These are phyloP conservation scores for Russula brevipes DNA, from an alignment of 768 basidiomycete genomes.

Conservation along the genomic window DNA sequence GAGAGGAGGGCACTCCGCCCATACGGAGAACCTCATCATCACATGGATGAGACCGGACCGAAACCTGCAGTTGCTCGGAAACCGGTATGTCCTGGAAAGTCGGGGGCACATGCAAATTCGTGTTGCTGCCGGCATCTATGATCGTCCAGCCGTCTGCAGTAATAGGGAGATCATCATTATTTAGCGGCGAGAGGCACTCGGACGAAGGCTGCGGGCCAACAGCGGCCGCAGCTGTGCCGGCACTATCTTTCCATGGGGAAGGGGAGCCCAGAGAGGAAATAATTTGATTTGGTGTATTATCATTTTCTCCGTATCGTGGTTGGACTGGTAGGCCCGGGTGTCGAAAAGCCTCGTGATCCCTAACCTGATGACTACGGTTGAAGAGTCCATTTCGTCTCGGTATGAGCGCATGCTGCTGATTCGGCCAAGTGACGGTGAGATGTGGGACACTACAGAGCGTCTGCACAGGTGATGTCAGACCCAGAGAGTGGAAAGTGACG, in stretches of 20 bases:
- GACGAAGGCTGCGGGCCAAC: constrained; percentile 13
- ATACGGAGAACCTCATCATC: neutral
- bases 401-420: constrained; percentile 41
- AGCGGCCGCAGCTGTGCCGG: constrained; percentile 4
- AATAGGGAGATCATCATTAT: neutral
- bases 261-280: neutral
- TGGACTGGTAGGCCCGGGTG: constrained; percentile 4
- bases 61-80: neutral
- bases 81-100: neutral
- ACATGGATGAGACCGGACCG: neutral
- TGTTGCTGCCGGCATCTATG: constrained; percentile 1
- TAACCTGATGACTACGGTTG: constrained; percentile 10
- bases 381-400: constrained; percentile 11
- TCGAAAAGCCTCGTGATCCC: neutral
- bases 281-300: neutral
- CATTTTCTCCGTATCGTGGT: neutral
- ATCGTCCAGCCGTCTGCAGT: constrained; percentile 14
- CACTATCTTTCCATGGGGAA: constrained; percentile 3
- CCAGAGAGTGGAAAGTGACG: neutral
- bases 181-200: neutral
- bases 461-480: constrained; percentile 34
- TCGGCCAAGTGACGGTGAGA: constrained; percentile 75
- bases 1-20: neutral
- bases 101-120: neutral
- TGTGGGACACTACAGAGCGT: constrained; percentile 66